These are phyloP conservation scores for Phytophthora pini DNA, from an alignment of 352 stramenopile genomes.

Conservation along the genomic window DNA sequence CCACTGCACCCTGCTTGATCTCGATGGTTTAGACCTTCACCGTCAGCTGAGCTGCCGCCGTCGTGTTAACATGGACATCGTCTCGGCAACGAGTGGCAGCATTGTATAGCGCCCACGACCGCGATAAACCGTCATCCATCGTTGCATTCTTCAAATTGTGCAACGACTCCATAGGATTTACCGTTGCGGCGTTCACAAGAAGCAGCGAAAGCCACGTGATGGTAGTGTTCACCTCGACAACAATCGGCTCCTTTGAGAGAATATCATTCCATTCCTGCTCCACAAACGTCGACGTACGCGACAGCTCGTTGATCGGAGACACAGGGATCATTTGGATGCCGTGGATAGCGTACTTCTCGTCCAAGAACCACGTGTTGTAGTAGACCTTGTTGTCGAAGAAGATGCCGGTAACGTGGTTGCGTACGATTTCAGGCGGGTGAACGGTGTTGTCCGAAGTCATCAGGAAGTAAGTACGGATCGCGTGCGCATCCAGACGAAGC, in stretches of 20 bases:
- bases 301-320: constrained; percentile 72
- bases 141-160: constrained; percentile 51
- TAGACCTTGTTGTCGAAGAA: constrained; percentile 80
- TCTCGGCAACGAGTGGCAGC: constrained; percentile 51
- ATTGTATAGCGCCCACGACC: constrained; percentile 76
- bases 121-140: constrained; percentile 73
- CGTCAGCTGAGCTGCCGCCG: neutral
- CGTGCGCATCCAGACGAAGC: constrained; percentile 69
- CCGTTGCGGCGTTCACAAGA: constrained; percentile 68
- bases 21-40: constrained; percentile 3
- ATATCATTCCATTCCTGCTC: constrained; percentile 81
- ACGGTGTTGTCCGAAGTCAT: constrained; percentile 62
- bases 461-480: constrained; percentile 76
- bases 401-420: constrained; percentile 80
- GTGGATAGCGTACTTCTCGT: constrained; percentile 75
- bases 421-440: constrained; percentile 66
- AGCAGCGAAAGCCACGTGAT: constrained; percentile 75
- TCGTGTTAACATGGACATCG: constrained; percentile 13
- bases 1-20: neutral
- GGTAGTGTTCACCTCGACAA: constrained; percentile 41
- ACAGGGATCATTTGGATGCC: constrained; percentile 85
- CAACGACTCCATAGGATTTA: constrained; percentile 62
- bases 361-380: constrained; percentile 80
- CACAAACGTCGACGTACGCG: constrained; percentile 67
- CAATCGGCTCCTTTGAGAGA: constrained; percentile 66